Conservation (phyloP, 441 rosid species). For the Euphorbia schlechtendalii region DNA sequence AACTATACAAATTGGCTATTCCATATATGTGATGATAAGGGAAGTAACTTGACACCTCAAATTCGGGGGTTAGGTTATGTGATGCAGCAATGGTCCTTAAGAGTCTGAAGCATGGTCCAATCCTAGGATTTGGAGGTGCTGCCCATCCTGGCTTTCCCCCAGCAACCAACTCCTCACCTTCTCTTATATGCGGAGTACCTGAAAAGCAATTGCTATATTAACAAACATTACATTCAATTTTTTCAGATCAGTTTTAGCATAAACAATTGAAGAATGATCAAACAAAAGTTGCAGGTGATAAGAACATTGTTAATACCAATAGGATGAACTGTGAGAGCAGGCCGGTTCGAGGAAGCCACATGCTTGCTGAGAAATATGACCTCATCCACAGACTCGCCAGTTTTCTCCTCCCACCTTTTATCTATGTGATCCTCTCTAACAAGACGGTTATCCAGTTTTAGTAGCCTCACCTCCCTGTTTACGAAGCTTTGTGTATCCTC, state of each 20-base stretch:
- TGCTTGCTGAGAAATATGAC: slow-evolving; percentile 73
- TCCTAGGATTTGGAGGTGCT: slow-evolving; percentile 62
- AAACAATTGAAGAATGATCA: not conserved
- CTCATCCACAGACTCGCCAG: slow-evolving; percentile 59
- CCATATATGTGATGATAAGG: too few relatives aligned
- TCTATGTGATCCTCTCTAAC: slow-evolving; percentile 58
- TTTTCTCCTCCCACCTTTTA: slow-evolving; percentile 61
- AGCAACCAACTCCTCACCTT: slow-evolving; percentile 58
- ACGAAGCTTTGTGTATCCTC: slow-evolving; percentile 48
- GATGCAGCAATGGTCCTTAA: slow-evolving; percentile 50
- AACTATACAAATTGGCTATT: not conserved
- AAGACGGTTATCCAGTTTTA: slow-evolving; percentile 46
- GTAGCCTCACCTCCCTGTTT: slow-evolving; percentile 45
- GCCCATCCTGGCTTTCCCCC: slow-evolving; percentile 81
- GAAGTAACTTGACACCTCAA: slow-evolving; percentile 40
- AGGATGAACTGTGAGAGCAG: slow-evolving; percentile 65
- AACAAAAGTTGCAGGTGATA: not conserved
- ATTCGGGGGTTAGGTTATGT: slow-evolving; percentile 60
- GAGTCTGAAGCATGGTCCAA: slow-evolving; percentile 70
- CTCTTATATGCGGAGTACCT: slow-evolving; percentile 65
- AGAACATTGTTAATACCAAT: slow-evolving; percentile 32
- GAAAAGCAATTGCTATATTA: slow-evolving; percentile 2
- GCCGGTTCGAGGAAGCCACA: slow-evolving; percentile 61
- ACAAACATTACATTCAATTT: slow-evolving; percentile 15
- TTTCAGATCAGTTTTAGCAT: not conserved